These are phyloP conservation scores for Chrysophaeum taylorii DNA, from an alignment of 352 stramenopile genomes.

Conservation along the genomic window DNA sequence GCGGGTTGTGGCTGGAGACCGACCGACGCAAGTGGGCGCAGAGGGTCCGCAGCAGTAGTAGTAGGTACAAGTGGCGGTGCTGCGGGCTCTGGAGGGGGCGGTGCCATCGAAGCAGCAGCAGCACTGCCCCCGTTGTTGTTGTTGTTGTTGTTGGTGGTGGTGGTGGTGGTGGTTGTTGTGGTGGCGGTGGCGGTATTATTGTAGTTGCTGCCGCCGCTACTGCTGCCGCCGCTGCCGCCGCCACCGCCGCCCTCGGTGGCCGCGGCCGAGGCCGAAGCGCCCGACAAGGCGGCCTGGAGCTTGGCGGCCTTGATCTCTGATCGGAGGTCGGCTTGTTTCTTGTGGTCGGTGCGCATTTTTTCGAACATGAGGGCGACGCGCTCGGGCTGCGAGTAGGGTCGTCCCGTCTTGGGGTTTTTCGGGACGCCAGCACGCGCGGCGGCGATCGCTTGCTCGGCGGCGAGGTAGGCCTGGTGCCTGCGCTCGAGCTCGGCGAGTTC, in stretches of 20 bases:
- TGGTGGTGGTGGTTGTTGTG: background rate
- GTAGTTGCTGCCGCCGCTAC: background rate
- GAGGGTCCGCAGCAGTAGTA: no score
- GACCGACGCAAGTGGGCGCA: no score
- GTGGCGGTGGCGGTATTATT: background rate
- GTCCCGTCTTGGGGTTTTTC: background rate
- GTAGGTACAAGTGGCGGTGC: no score
- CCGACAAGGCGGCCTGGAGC: background rate
- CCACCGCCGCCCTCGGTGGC: background rate
- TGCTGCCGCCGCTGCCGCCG: background rate
- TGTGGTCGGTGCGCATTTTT: slow-evolving; percentile 1
- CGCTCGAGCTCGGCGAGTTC: slow-evolving; percentile 30
- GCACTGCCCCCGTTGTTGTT: background rate
- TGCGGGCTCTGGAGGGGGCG: no score
- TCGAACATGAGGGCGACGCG: slow-evolving; percentile 7
- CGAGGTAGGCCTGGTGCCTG: background rate
- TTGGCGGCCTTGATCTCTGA: background rate
- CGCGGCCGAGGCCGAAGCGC: background rate
- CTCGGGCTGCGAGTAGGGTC: background rate
- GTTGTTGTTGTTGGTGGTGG: background rate
- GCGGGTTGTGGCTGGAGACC: no score
- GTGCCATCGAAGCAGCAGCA: background rate
- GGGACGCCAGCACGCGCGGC: background rate
- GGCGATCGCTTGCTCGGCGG: background rate
- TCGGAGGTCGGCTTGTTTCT: background rate